Base-by-base conservation (phyloP, 164 flowering plant species). In the Magnolia changhungtana region DNA sequence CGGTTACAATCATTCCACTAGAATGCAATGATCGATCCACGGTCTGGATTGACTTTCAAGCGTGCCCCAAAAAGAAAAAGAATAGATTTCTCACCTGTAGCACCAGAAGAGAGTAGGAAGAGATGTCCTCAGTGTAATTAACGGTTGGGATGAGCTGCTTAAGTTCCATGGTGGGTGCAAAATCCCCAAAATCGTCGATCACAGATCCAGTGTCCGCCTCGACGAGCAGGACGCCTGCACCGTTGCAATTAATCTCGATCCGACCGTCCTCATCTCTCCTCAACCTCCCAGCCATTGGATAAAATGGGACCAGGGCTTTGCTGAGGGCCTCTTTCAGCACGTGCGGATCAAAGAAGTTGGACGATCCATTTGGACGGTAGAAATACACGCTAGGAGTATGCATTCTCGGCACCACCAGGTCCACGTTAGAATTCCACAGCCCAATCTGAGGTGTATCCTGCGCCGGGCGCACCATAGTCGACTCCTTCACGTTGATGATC, bases 271-370 rank as follows among this genome's bases (percentile, higher is more conserved):
- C 81, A 45, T 79, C 85, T 59, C 85, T 74, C 52, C 24, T 72
- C 31, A 85, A 51, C 51, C 88, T 79, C 18, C 87, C 87, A 3
- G 85, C 89, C 77, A 85, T 76, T 0, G 89, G 89, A 45, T 86
- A 86, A 68, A 86, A 87, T 0, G 82, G 82, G 1, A 87, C 89
- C 3, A 85, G 80, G 13, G 76, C 83, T 27, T 74, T 55, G 74
- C 85, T 77, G 67, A 87, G 67, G 4, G 89, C 83, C n/a, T 76
- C 85, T 64, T 83, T 83, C 11, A 83, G 75, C 37, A 80, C 69
- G n/a, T 27, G 4, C 1, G 76, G 27, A 23, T 83, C 81, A n/a
- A 83, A 83, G 78, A 80, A 83, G 64, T 78, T 76, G 2, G 79
- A 13, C 1, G 81, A 67, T 16, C 80, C 80, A 59, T 72, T 81